Percentiles rank a stretch among this genome's conserved stretches.
phyloP scores from a whole-genome alignment of 208 protist genomes.

The Eutreptiella sp. region DNA sequence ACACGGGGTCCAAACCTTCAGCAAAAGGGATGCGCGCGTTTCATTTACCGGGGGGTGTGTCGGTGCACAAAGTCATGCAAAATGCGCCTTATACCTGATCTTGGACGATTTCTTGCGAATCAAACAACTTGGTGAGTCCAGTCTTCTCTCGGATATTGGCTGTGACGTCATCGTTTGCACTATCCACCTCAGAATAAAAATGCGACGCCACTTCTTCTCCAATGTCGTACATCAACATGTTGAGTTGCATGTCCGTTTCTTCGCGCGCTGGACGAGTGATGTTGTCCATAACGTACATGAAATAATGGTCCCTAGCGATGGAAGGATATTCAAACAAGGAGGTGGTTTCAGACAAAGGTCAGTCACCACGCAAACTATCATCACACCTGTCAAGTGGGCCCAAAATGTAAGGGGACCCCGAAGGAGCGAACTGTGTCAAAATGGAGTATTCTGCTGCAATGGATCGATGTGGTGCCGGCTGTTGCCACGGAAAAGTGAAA shows the following conservation, averaged over 20 bases:
- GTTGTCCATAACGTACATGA: slow-evolving; percentile 79
- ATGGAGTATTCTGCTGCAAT: slow-evolving; percentile 64
- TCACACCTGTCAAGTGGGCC: slow-evolving; percentile 74
- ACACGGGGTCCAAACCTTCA: slow-evolving; percentile 83
- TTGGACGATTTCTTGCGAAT: neutral
- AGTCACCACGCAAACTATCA: too few species aligned
- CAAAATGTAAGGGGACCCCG: slow-evolving; percentile 73
- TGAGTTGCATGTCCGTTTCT: slow-evolving; percentile 68
- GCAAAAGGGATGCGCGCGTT: slow-evolving; percentile 51
- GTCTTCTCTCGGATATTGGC: slow-evolving; percentile 55
- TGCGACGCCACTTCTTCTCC: slow-evolving; percentile 59
- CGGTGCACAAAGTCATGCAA: neutral
- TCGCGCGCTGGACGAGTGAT: slow-evolving; percentile 52
- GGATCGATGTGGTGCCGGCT: slow-evolving; percentile 70
- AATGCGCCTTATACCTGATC: neutral
- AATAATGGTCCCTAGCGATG: slow-evolving; percentile 88
- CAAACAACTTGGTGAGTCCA: slow-evolving; percentile 57
- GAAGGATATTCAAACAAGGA: too few species aligned
- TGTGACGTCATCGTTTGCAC: slow-evolving; percentile 53
- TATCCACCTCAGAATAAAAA: too few species aligned
- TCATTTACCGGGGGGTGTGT: neutral
- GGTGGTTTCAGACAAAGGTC: too few species aligned
- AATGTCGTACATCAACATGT: slow-evolving; percentile 81
- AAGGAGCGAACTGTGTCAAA: slow-evolving; percentile 67
- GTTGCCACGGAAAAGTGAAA: slow-evolving; percentile 79